phyloP scores from a whole-genome alignment of 371 early-diverging fungal genomes.

The Mortierella sp. region DNA sequence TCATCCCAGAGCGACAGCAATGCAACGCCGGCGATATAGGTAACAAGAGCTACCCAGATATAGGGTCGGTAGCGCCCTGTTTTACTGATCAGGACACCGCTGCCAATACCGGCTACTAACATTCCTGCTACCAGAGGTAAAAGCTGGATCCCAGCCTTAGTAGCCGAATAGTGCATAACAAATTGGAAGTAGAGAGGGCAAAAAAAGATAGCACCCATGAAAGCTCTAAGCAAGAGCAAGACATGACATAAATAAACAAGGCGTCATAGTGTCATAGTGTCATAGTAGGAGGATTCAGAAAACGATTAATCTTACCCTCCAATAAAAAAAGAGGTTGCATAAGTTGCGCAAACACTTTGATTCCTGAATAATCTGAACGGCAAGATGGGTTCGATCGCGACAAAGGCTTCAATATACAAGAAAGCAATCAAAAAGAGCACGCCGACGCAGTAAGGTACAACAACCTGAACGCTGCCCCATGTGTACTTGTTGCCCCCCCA shows the following conservation, averaged over 20 bases:
- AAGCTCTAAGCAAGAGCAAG: constrained; percentile 20
- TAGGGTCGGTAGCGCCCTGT: constrained; percentile 62
- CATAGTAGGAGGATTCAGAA: neutral
- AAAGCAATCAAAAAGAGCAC: constrained; percentile 57
- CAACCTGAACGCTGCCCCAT: constrained; percentile 75
- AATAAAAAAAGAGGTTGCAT: constrained; percentile 66
- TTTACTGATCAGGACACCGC: constrained; percentile 62
- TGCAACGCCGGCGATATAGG: constrained; percentile 61
- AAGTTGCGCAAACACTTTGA: constrained; percentile 61
- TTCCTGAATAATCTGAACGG: constrained; percentile 68
- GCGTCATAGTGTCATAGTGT: neutral
- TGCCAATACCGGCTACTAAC: constrained; percentile 53
- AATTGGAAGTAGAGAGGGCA: constrained; percentile 64
- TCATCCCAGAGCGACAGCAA: constrained; percentile 50
- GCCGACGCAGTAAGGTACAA: constrained; percentile 68
- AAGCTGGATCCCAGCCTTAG: constrained; percentile 65
- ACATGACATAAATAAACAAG: neutral
- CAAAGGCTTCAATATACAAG: constrained; percentile 61
- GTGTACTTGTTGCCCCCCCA: constrained; percentile 60
- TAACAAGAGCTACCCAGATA: constrained; percentile 35
- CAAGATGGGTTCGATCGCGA: constrained; percentile 69
- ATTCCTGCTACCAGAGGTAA: constrained; percentile 65
- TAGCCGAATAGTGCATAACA: constrained; percentile 62
- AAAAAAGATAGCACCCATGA: constrained; percentile 68
- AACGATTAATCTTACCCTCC: constrained; percentile 45